Evolutionary conservation across 106 monocot genomes (phyloP).

Genomic region (Dendrobium huoshanense): DNA sequence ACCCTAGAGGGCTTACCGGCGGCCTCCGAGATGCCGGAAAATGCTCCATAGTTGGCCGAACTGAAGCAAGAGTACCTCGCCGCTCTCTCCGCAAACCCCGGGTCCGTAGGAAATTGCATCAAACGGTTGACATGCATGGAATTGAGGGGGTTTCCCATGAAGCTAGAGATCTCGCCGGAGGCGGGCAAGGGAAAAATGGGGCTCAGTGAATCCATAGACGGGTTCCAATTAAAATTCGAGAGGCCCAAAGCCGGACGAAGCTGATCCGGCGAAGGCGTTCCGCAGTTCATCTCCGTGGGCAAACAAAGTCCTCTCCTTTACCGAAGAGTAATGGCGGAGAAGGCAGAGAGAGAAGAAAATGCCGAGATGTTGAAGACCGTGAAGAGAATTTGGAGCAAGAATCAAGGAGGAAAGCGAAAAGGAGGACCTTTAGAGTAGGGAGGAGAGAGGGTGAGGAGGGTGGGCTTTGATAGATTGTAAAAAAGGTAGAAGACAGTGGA

Average conservation of each 20-base stretch:
- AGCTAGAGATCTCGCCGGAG: slow-evolving; percentile 27
- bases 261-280: slow-evolving; percentile 16
- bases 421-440: neutral
- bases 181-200: slow-evolving; percentile 30
- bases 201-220: slow-evolving; percentile 28
- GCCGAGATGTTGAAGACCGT: neutral
- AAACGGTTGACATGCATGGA: slow-evolving; percentile 17
- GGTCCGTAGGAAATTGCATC: slow-evolving; percentile 29
- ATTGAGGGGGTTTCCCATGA: slow-evolving; percentile 20
- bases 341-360: neutral
- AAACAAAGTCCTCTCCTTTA: neutral
- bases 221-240: slow-evolving; percentile 58
- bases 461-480: neutral
- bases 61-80: slow-evolving; percentile 62
- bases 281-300: slow-evolving; percentile 33
- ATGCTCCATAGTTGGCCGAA: slow-evolving; percentile 10
- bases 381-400: neutral
- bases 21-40: slow-evolving; percentile 13
- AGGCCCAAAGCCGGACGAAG: slow-evolving; percentile 23
- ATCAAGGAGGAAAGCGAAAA: neutral
- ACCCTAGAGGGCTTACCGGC: slow-evolving; percentile 44
- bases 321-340: neutral
- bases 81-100: slow-evolving; percentile 47
- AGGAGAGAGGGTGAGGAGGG: neutral
- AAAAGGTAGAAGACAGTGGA: too few relatives aligned